A percentile compares a stretch with the other conserved stretches of the same genome.
phyloP scores from a whole-genome alignment of 768 basidiomycete genomes.

The Cystobasidiopsis lactophilus region DNA sequence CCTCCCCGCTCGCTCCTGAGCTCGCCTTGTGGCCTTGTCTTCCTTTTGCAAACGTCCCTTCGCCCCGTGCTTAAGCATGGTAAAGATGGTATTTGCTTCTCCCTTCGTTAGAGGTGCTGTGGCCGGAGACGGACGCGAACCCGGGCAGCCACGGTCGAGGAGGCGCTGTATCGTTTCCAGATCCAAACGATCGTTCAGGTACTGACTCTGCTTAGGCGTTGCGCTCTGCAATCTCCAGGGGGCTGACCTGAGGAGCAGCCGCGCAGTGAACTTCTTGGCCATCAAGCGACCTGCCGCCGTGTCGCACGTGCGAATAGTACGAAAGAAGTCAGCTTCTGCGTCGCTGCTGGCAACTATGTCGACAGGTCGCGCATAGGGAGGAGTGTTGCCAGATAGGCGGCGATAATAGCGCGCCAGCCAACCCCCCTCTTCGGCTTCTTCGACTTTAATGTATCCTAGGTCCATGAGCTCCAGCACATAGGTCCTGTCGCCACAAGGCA shows the following conservation, averaged over 20 bases:
- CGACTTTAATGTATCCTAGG: not conserved
- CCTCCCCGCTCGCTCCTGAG: no score
- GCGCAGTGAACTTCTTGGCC: not conserved
- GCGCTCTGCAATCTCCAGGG: not conserved
- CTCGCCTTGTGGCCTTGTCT: no score
- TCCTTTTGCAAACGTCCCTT: not conserved
- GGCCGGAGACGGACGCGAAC: not conserved
- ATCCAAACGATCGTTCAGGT: not conserved
- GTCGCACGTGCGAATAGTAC: not conserved
- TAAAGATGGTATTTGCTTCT: not conserved
- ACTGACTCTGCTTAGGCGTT: not conserved
- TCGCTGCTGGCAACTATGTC: not conserved
- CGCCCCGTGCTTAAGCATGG: constrained; percentile 1
- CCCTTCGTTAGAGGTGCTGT: not conserved
- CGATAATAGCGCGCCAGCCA: not conserved
- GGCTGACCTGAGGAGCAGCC: not conserved
- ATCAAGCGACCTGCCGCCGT: not conserved
- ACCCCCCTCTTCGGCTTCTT: not conserved
- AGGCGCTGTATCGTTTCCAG: not conserved
- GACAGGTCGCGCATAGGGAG: not conserved
- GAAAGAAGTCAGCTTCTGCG: not conserved
- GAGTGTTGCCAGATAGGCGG: not conserved
- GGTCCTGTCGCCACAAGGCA: not conserved
- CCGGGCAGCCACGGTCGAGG: not conserved
- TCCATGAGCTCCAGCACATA: not conserved